Conservation (phyloP, 129 eudicot genomes). For the Lactuca saligna region DNA sequence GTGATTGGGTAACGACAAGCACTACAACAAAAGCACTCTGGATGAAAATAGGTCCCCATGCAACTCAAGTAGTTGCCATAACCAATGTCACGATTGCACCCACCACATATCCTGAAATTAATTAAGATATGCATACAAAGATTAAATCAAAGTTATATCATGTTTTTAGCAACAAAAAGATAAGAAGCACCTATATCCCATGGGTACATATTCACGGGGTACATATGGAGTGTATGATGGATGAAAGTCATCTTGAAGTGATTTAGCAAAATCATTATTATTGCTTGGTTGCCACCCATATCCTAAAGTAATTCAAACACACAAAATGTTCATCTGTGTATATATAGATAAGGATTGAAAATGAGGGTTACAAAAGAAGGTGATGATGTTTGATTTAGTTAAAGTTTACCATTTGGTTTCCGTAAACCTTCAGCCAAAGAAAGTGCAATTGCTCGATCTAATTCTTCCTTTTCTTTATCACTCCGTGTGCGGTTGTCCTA, state of each 20-base stretch:
- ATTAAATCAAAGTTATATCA: too few species aligned
- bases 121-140: too few species aligned
- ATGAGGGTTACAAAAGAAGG: background rate
- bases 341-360: background rate
- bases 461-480: constrained; percentile 74
- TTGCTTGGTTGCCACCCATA: constrained; percentile 46
- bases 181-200: constrained; percentile 48
- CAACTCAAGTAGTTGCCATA: constrained; percentile 78
- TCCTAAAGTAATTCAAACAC: constrained; percentile 35
- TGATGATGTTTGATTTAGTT: background rate
- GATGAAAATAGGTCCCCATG: constrained; percentile 89
- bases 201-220: constrained; percentile 35
- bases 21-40: constrained; percentile 83
- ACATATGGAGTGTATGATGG: constrained; percentile 65
- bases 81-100: constrained; percentile 38
- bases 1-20: constrained; percentile 79
- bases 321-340: background rate
- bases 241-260: constrained; percentile 42
- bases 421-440: constrained; percentile 75
- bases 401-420: constrained; percentile 59
- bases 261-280: constrained; percentile 57
- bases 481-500: constrained; percentile 72
- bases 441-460: constrained; percentile 82
- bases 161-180: background rate
- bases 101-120: too few species aligned